A percentile compares a stretch with the other conserved stretches of the same genome.
Conservation (phyloP, 768 basidiomycete species). For the Naematelia aurantialba region DNA sequence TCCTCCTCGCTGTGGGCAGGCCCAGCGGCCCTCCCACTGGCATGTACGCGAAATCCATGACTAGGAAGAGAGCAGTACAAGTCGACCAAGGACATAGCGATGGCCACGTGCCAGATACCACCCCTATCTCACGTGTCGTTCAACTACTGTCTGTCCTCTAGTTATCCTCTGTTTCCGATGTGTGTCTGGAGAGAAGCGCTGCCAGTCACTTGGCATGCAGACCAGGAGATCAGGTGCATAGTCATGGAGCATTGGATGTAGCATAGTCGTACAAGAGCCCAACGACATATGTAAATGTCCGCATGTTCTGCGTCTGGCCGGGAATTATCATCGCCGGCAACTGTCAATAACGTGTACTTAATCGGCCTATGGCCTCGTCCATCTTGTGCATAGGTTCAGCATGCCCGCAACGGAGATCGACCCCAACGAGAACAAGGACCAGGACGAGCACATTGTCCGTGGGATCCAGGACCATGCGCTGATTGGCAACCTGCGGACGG, state of each 20-base stretch:
- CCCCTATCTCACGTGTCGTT: too few species aligned
- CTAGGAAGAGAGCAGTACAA: not conserved
- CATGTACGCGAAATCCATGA: not conserved
- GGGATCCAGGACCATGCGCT: slow-evolving; percentile 50
- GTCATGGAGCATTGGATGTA: too few species aligned
- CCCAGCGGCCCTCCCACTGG: not conserved
- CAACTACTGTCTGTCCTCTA: too few species aligned
- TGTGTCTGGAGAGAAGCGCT: too few species aligned
- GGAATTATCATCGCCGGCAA: not conserved
- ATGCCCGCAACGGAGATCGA: slow-evolving; percentile 8
- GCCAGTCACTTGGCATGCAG: too few species aligned
- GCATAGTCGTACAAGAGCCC: too few species aligned
- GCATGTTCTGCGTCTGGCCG: not conserved
- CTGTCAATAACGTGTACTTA: not conserved
- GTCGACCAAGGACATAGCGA: not conserved
- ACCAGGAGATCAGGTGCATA: too few species aligned
- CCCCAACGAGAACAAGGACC: slow-evolving; percentile 16
- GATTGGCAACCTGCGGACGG: slow-evolving; percentile 50
- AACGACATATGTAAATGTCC: not conserved
- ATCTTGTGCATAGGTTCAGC: not conserved
- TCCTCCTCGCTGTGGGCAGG: not conserved
- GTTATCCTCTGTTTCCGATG: too few species aligned
- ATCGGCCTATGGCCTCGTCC: not conserved
- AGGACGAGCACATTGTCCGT: slow-evolving; percentile 28
- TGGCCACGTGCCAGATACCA: not conserved